These are phyloP conservation scores for Myriosclerotinia curreyana DNA, from an alignment of 2,329 filamentous ascomycete genomes.

Conservation along the genomic window DNA sequence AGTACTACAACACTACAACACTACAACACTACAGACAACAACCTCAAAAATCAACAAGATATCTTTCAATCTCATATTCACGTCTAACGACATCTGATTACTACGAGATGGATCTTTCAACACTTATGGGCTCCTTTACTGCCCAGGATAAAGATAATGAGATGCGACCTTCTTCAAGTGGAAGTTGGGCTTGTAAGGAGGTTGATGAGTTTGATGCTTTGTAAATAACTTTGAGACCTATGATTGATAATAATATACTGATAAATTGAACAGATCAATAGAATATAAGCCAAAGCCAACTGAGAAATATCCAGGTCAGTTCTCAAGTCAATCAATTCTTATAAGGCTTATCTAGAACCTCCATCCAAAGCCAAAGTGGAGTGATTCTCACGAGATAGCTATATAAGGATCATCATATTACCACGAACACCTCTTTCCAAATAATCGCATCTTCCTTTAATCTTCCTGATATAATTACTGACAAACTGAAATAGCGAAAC, in stretches of 20 bases:
- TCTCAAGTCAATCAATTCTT: background rate
- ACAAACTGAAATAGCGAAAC: constrained; percentile 43
- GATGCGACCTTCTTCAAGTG: constrained; percentile 6
- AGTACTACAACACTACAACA: too few species aligned
- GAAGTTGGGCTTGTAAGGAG: constrained; percentile 18
- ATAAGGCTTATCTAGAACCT: background rate
- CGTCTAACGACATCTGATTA: background rate
- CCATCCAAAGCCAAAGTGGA: background rate
- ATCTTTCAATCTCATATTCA: background rate
- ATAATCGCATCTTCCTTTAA: background rate
- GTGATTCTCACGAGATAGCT: background rate
- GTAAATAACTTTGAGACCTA: constrained; percentile 14
- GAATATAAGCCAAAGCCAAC: constrained; percentile 24
- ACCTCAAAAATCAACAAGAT: constrained; percentile 2
- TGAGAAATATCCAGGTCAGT: constrained; percentile 33
- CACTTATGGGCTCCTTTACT: background rate
- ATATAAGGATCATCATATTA: background rate
- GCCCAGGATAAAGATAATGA: background rate
- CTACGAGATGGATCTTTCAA: constrained; percentile 8
- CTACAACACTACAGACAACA: background rate
- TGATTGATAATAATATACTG: background rate
- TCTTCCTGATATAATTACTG: background rate
- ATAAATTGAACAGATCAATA: constrained; percentile 10
- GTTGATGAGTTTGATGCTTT: constrained; percentile 30
- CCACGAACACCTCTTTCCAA: background rate